Evolutionary conservation across 2,329 filamentous ascomycete genomes (phyloP), one percentile per base, ranked within the genome.

Genomic region (Epichloe typhina): DNA sequence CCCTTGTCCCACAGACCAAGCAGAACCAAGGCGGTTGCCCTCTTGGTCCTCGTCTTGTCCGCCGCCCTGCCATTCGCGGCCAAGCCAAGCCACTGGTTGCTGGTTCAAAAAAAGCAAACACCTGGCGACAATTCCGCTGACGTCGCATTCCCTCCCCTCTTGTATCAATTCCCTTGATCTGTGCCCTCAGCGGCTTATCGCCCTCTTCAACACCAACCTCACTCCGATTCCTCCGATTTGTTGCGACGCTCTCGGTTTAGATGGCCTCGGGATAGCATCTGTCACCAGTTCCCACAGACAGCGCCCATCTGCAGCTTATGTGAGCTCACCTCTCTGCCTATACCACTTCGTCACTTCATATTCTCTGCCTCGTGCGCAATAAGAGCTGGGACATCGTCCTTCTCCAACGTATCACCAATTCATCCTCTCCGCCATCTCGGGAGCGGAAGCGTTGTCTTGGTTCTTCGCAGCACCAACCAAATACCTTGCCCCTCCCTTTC

Each of bases 61-160:
- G 46, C 36, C 43, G 49, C 49, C 43, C 38, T 42, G 38, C 37
- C 39, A 38, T 39, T 23, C 35, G 43, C 42, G 11, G 31, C 45
- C 31, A 37, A 38, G 35, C 33, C 26, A 44, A 44, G 37, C 49
- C 37, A 19, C 37, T 49, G 46, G 38, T 23, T 44, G 15, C 15
- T 43, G 23, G 40, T 15, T 26, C 41, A 49, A 3, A 19, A 49
- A 44, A 49, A 43, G 39, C 38, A 52, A 52, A 52, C 39, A 47
- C 47, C 42, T 52, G 47, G 47, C 47, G 47, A 46, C 47, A 48
- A 49, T 46, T 53, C 40, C 47, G 49, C 49, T 49, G 46, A 51
- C 52, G 54, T 55, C 54, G 50, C 52, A 54, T 49, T 46, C 40
- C 33, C 12, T 44, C 40, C 13, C 50, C 44, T 50, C 43, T 36